These are phyloP conservation scores for Pythium utonaiense DNA, from an alignment of 352 stramenopile species.

Conservation along the genomic window DNA sequence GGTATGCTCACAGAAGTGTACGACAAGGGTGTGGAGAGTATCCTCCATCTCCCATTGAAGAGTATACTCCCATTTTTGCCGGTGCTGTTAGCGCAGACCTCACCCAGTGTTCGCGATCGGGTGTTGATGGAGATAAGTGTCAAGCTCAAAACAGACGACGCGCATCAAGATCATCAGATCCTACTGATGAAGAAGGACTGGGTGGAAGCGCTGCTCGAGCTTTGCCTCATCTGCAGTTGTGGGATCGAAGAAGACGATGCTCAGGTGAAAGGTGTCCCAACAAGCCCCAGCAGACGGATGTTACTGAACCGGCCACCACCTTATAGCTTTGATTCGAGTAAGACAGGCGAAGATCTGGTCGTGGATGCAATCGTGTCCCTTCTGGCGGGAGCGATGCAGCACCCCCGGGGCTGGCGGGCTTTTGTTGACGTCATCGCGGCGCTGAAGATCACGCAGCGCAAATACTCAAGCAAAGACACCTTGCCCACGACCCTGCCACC, in stretches of 20 bases:
- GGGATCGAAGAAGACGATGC: not conserved
- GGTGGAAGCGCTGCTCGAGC: conserved; percentile 67
- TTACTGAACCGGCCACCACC: conserved; percentile 7
- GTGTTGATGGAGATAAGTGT: conserved; percentile 88
- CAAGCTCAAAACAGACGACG: conserved; percentile 76
- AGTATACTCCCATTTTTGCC: conserved; percentile 74
- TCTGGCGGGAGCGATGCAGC: conserved; percentile 67
- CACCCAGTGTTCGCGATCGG: conserved; percentile 56
- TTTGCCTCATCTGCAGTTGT: conserved; percentile 53
- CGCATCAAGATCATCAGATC: conserved; percentile 68
- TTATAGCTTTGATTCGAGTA: conserved; percentile 62
- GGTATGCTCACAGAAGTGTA: conserved; percentile 7
- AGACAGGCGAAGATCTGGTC: conserved; percentile 78
- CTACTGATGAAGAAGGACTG: conserved; percentile 71
- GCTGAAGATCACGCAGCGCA: conserved; percentile 57
- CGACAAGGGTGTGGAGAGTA: conserved; percentile 27
- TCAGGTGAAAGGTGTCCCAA: not conserved
- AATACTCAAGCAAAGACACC: conserved; percentile 32
- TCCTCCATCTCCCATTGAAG: conserved; percentile 59
- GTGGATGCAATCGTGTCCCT: conserved; percentile 83
- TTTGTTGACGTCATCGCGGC: conserved; percentile 66
- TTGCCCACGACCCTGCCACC: not conserved
- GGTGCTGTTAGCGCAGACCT: conserved; percentile 51
- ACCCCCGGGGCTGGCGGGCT: conserved; percentile 51
- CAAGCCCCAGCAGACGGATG: not conserved